Percentiles rank a stretch among this genome's conserved stretches.
phyloP scores from a whole-genome alignment of 2,329 filamentous ascomycete species.

The Colletotrichum tamarilloi region DNA sequence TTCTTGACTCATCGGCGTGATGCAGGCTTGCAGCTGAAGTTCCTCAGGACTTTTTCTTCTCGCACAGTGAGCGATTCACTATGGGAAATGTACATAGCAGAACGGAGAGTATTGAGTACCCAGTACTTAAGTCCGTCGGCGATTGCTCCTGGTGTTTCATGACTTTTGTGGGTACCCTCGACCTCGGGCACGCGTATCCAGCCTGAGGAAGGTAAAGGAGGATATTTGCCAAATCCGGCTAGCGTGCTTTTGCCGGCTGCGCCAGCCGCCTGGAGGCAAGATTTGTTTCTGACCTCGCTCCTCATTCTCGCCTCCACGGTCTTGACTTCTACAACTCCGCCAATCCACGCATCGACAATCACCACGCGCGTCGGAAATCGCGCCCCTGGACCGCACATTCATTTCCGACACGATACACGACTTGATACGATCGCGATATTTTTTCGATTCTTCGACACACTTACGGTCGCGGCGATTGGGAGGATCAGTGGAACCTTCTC shows the following conservation, averaged over 20 bases:
- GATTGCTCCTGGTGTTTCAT: slow-evolving; percentile 16
- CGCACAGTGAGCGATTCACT: background rate
- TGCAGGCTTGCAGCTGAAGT: background rate
- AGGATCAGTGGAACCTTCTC: slow-evolving; percentile 57
- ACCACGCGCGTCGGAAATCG: slow-evolving; percentile 65
- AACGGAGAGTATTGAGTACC: background rate
- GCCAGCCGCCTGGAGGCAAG: slow-evolving; percentile 55
- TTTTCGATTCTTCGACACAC: slow-evolving; percentile 42
- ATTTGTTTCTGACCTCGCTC: slow-evolving; percentile 55
- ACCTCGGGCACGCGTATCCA: slow-evolving; percentile 16
- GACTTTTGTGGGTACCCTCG: slow-evolving; percentile 10
- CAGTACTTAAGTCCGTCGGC: background rate
- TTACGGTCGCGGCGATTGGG: slow-evolving; percentile 57
- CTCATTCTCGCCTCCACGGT: slow-evolving; percentile 52
- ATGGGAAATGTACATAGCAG: too few relatives aligned
- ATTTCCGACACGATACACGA: slow-evolving; percentile 48
- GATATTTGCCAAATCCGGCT: slow-evolving; percentile 42
- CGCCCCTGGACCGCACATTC: slow-evolving; percentile 47
- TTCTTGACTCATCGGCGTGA: slow-evolving; percentile 1
- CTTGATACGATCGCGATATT: slow-evolving; percentile 49
- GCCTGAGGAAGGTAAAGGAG: slow-evolving; percentile 40
- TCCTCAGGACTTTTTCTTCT: background rate
- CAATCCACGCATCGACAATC: slow-evolving; percentile 51
- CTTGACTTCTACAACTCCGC: slow-evolving; percentile 42
- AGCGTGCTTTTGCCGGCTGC: slow-evolving; percentile 43